Base-by-base conservation (phyloP, 345 rosid species). In the Citropsis articulata region DNA sequence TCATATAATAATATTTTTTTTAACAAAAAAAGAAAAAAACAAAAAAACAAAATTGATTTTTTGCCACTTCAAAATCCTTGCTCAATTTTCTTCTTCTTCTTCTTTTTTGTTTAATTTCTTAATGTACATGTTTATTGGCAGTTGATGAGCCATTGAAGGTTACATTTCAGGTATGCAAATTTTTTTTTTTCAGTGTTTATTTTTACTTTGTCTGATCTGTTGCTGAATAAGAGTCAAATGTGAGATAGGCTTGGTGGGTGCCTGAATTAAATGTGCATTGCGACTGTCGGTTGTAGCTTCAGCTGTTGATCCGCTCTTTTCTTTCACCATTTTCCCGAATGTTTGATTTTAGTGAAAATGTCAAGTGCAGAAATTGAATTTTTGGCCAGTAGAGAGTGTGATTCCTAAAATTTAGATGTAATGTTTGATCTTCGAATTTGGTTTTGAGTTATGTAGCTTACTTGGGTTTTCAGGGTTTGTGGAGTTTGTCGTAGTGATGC, bases 131-230 rank as follows among this genome's bases (percentile, higher is more conserved):
- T 60, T 76, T 28, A 61, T 40, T 83, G 77, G 67, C 90, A 90
- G 96, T 88, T 77, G 96, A 92, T 38, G 94, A 88, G 83, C 84
- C 86, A 40, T 75, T 90, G 83, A 85, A 78, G 85, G 78, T 45
- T 38, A 89, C 94, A 73, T 87, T 83, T 77, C 79, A 90, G 96
- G 96, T 91, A 75, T 38, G 72, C 79, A 66, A 66, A n/a, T n/a
- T 84, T 35, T 75, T 13, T 24, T 31, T 19, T 59, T 57, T 30
- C 59, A 28, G 12, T 25, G 27, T 14, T 30, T 63, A 19, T 57
- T 16, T 62, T 35, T 24, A 67, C 36, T 73, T 36, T 18, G 27
- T 78, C 30, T 36, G 85, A 79, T 82, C 84, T 69, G 73, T 67
- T 77, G 55, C 57, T 45, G 45, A 50, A 56, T 50, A 38, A 64